Conservation (phyloP, 2,329 filamentous ascomycete species). For the Neoscytalidium dimidiatum region DNA sequence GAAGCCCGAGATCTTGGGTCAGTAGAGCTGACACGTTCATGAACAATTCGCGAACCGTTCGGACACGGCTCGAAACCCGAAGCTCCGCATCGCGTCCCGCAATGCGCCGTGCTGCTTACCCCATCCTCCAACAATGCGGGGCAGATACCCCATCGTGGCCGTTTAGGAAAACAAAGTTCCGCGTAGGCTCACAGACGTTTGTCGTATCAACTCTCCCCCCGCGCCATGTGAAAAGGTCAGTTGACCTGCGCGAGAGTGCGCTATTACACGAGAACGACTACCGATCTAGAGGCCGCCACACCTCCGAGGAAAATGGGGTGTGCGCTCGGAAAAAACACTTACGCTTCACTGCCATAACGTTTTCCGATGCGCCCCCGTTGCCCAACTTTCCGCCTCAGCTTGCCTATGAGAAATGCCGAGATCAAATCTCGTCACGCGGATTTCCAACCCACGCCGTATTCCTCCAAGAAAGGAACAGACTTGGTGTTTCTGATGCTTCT, state of each 20-base stretch:
- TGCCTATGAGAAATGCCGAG: neutral
- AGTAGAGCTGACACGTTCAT: neutral
- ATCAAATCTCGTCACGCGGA: neutral
- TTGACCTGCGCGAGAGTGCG: neutral
- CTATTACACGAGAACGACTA: neutral
- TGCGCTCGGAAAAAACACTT: slow-evolving; percentile 3
- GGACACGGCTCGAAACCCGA: too few relatives aligned
- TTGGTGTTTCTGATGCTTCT: too few relatives aligned
- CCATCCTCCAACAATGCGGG: neutral
- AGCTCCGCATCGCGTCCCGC: neutral
- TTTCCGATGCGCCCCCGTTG: neutral
- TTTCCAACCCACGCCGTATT: too few relatives aligned
- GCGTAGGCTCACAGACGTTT: too few relatives aligned
- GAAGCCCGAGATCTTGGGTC: neutral
- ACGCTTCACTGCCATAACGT: neutral
- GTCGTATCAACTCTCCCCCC: neutral
- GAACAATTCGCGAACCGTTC: too few relatives aligned
- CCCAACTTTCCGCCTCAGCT: neutral
- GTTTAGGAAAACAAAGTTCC: too few relatives aligned
- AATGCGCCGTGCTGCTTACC: neutral
- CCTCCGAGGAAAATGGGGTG: neutral
- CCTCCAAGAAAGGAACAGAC: too few relatives aligned
- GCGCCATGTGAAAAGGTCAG: neutral
- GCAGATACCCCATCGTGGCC: neutral
- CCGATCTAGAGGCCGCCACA: neutral